Base-by-base conservation (phyloP, 2,329 filamentous ascomycete genomes). In the Cladosporium sphaerospermum region DNA sequence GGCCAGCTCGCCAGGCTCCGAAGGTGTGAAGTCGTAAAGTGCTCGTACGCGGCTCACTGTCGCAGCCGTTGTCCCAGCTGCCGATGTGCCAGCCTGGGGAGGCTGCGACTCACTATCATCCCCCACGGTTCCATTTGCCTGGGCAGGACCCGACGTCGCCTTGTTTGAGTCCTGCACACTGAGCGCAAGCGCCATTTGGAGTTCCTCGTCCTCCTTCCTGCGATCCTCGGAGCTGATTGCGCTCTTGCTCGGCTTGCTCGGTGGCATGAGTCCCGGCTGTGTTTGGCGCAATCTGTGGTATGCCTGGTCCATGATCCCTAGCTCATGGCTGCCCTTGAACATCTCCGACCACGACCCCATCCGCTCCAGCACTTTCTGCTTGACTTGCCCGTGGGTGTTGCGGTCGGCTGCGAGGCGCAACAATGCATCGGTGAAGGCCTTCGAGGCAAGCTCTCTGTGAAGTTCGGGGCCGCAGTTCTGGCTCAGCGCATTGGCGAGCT, bases 271-370 rank as follows among this genome's bases (percentile, higher is more conserved):
- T 60, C 89, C 92, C 3, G 93, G 93, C 73, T 99, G 67, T 45
- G 61, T 61, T 43, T 78, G 77, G 77, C 96, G 95, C 58, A 97
- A 77, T 68, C 86, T 89, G 74, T 85, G 85, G 71, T 92, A 97
- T 55, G 92, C 91, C 66, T 95, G 89, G 69, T 91, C 87, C 93
- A 99, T 99, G 68, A 99, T 95, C 14, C 93, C 93, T 56, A 99
- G 80, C 67, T 96, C 92, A 9, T 90, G 82, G 67, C 96, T 89
- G 56, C 81, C 84, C 63, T 82, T 81, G 69, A 97, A 97, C 88
- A 96, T 95, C 64, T 93, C 88, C 54, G 87, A 84, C 93, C 93
- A 99, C 59, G 92, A 89, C 69, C 88, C 85, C 89, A 97, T 97
- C 61, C 91, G 84, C 76, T 97, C 92, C 55, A 97, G 73, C 60